Conservation (phyloP, 1,284 basidiomycete species). For the Ustilago esculenta region DNA sequence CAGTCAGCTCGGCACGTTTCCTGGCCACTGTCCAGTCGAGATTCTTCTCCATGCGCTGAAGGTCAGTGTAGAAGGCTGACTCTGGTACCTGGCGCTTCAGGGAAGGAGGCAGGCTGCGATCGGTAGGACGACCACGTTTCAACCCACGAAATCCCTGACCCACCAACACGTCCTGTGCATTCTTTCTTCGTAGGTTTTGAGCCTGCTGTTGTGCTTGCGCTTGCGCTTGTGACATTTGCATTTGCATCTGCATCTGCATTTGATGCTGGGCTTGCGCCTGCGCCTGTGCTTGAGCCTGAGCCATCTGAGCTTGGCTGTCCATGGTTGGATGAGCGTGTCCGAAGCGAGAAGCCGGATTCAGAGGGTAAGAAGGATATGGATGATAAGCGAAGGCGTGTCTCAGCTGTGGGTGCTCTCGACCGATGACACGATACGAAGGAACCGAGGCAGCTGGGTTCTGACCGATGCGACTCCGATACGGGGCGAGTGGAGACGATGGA, state of each 20-base stretch:
- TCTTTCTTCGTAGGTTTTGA: constrained; percentile 44
- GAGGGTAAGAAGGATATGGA: constrained; percentile 10
- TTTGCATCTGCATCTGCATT: constrained; percentile 41
- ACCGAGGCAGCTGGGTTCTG: background rate
- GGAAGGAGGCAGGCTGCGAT: constrained; percentile 79
- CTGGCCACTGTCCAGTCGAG: constrained; percentile 94
- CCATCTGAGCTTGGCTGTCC: constrained; percentile 39
- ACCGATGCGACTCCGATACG: background rate
- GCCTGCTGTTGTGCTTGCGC: constrained; percentile 53
- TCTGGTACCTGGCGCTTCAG: constrained; percentile 71
- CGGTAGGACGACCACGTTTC: constrained; percentile 81
- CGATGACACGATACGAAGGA: background rate
- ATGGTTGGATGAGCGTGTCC: constrained; percentile 12
- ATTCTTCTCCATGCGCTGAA: constrained; percentile 87
- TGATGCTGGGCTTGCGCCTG: constrained; percentile 58
- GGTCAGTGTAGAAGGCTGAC: constrained; percentile 81
- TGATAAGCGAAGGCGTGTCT: constrained; percentile 25
- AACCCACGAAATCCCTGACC: constrained; percentile 61
- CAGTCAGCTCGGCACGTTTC: constrained; percentile 79
- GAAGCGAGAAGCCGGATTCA: constrained; percentile 3
- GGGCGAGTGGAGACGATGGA: background rate
- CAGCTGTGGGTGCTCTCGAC: constrained; percentile 22
- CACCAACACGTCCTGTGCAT: constrained; percentile 55
- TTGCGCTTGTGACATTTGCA: constrained; percentile 48
- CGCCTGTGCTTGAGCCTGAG: constrained; percentile 44